Conservation (phyloP, 2,329 filamentous ascomycete genomes). For the Scedosporium dehoogii region DNA sequence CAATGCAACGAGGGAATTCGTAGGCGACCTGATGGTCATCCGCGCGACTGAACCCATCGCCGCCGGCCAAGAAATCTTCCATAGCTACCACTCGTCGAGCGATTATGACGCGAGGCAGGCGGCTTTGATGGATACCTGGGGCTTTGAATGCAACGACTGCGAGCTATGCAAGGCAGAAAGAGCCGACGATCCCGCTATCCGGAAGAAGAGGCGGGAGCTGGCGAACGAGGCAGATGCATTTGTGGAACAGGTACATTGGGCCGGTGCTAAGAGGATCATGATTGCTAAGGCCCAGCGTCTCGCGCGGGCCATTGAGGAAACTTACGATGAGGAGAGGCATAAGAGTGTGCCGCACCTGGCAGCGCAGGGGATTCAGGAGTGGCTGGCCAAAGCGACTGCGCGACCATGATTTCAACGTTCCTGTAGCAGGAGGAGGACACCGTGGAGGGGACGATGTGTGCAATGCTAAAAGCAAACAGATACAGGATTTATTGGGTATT, state of each 20-base stretch:
- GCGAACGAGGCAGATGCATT: constrained; percentile 13
- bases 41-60: constrained; percentile 25
- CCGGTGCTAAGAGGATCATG: constrained; percentile 11
- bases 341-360: constrained; percentile 15
- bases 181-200: constrained; percentile 7
- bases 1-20: constrained; percentile 26
- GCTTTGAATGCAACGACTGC: constrained; percentile 27
- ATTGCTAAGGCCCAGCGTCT: constrained; percentile 17
- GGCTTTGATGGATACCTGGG: constrained; percentile 22
- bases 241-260: constrained; percentile 11
- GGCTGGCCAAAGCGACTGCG: constrained; percentile 12
- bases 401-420: background rate
- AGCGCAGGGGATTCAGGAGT: constrained; percentile 16
- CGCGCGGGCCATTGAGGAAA: constrained; percentile 14
- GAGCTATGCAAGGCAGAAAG: constrained; percentile 23
- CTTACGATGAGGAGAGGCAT: constrained; percentile 18
- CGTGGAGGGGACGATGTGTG: too few relatives aligned
- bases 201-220: constrained; percentile 14
- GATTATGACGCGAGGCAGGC: constrained; percentile 16
- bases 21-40: constrained; percentile 32
- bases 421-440: too few relatives aligned
- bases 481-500: too few relatives aligned
- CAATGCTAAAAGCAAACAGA: too few relatives aligned
- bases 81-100: constrained; percentile 25
- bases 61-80: constrained; percentile 25